A percentile compares a stretch with the other conserved stretches of the same genome.
These are phyloP conservation scores for Friedmanniomyces simplex DNA, from an alignment of 495 filamentous ascomycete species.

Conservation along the genomic window DNA sequence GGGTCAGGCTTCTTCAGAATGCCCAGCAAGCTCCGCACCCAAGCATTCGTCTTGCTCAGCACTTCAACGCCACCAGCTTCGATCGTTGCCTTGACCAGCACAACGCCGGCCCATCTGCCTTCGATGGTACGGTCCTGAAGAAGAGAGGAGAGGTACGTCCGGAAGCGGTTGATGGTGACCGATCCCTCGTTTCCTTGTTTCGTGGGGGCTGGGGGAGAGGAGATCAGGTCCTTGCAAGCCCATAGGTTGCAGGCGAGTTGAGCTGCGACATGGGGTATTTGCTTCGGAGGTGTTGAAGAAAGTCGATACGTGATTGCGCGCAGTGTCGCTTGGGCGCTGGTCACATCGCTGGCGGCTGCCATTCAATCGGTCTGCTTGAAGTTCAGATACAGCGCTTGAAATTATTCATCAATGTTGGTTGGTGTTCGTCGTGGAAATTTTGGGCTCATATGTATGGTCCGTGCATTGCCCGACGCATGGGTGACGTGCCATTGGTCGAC, in stretches of 20 bases:
- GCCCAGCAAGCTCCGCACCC: slow-evolving; percentile 60
- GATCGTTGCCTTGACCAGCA: slow-evolving; percentile 67
- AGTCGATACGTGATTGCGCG: slow-evolving; percentile 29
- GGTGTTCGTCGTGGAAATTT: neutral
- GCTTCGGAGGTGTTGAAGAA: slow-evolving; percentile 25
- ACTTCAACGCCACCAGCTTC: slow-evolving; percentile 74
- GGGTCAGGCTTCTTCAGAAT: slow-evolving; percentile 65
- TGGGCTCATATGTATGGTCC: neutral
- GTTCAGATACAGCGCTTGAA: neutral
- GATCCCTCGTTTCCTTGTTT: slow-evolving; percentile 45
- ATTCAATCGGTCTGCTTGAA: neutral
- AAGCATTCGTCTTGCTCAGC: slow-evolving; percentile 55
- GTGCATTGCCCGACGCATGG: neutral
- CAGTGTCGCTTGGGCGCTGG: neutral
- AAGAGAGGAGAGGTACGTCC: slow-evolving; percentile 63
- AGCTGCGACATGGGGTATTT: slow-evolving; percentile 27
- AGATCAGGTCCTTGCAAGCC: slow-evolving; percentile 28
- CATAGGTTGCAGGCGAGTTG: slow-evolving; percentile 23
- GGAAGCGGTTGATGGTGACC: slow-evolving; percentile 63
- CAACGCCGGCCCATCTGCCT: slow-evolving; percentile 64
- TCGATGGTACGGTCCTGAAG: slow-evolving; percentile 60
- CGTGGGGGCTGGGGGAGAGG: slow-evolving; percentile 12
- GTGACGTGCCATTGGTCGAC: neutral
- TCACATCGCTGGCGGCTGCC: neutral
- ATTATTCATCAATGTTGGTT: too few relatives aligned